A percentile compares a stretch with the other conserved stretches of the same genome.
These are phyloP conservation scores for Grosmannia serpens DNA, from an alignment of 2,329 filamentous ascomycete genomes.

Conservation along the genomic window DNA sequence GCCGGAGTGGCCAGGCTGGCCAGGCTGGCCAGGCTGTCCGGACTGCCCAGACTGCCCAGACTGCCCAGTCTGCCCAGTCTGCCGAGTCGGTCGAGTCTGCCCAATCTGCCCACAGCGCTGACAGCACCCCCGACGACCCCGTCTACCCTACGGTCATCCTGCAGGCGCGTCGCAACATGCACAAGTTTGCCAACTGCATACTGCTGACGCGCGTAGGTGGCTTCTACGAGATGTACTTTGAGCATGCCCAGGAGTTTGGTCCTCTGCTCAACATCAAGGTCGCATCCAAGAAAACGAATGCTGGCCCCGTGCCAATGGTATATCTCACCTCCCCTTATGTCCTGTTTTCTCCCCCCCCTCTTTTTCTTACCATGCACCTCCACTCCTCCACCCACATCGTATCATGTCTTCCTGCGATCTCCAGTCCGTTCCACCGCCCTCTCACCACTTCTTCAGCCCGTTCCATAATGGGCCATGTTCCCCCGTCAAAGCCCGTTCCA, in stretches of 20 bases:
- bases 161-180: slow-evolving; percentile 81
- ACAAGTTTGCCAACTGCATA: slow-evolving; percentile 81
- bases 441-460: background rate
- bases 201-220: slow-evolving; percentile 84
- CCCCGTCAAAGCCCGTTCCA: background rate
- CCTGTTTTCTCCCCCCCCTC: background rate
- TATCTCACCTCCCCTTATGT: background rate
- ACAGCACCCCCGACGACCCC: background rate
- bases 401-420: background rate
- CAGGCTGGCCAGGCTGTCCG: too few relatives aligned
- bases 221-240: slow-evolving; percentile 97
- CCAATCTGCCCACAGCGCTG: background rate
- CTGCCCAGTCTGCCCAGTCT: background rate
- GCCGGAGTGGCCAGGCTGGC: background rate
- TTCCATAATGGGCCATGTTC: background rate
- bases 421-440: background rate
- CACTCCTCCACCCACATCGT: background rate
- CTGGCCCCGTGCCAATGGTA: slow-evolving; percentile 78
- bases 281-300: slow-evolving; percentile 65
- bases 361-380: background rate
- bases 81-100: too few relatives aligned
- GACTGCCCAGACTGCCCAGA: background rate
- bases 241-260: slow-evolving; percentile 83
- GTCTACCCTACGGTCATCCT: slow-evolving; percentile 79
- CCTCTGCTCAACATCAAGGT: slow-evolving; percentile 82